Evolutionary conservation across 2,329 filamentous ascomycete species (phyloP).

Genomic region (Stagonosporopsis vannaccii): DNA sequence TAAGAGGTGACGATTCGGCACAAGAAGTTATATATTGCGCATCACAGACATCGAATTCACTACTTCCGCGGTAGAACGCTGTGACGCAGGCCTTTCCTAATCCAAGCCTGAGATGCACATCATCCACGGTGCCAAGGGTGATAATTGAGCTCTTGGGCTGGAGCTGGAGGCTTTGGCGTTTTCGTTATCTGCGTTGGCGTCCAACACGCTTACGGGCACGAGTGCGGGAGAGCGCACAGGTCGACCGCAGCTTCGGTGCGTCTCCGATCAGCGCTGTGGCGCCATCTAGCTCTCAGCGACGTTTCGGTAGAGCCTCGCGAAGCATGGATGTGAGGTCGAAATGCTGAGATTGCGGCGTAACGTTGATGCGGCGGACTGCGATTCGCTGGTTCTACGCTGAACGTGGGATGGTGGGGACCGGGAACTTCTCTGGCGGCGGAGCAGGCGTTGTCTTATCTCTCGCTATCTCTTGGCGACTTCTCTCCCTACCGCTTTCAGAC

Average conservation of each 20-base stretch:
- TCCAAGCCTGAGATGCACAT: conserved; percentile 25
- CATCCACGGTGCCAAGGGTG: conserved; percentile 29
- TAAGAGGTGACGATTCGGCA: conserved; percentile 22
- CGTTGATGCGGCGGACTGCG: conserved; percentile 21
- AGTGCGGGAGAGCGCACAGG: conserved; percentile 28
- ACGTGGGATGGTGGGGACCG: conserved; percentile 44
- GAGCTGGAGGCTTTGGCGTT: conserved; percentile 24
- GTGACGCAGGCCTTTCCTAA: conserved; percentile 29
- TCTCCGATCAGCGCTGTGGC: conserved; percentile 30
- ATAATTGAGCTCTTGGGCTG: conserved; percentile 32
- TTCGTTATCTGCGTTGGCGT: conserved; percentile 39
- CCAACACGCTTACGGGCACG: conserved; percentile 18
- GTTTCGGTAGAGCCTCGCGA: conserved; percentile 9
- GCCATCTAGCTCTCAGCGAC: conserved; percentile 17
- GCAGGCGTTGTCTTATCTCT: conserved; percentile 48
- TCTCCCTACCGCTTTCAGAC: conserved; percentile 10
- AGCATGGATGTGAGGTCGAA: conserved; percentile 14
- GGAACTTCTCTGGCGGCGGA: conserved; percentile 27
- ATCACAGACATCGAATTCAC: conserved; percentile 23
- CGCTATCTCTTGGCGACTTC: conserved; percentile 24
- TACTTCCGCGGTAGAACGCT: conserved; percentile 47
- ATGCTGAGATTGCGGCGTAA: conserved; percentile 22
- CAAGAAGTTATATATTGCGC: conserved; percentile 36
- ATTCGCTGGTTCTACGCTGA: conserved; percentile 26
- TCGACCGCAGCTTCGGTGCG: conserved; percentile 17